Percentiles rank a stretch among this genome's conserved stretches.
Evolutionary conservation across 805 yeast species (phyloP).

Genomic region (Candida sithepensis): DNA sequence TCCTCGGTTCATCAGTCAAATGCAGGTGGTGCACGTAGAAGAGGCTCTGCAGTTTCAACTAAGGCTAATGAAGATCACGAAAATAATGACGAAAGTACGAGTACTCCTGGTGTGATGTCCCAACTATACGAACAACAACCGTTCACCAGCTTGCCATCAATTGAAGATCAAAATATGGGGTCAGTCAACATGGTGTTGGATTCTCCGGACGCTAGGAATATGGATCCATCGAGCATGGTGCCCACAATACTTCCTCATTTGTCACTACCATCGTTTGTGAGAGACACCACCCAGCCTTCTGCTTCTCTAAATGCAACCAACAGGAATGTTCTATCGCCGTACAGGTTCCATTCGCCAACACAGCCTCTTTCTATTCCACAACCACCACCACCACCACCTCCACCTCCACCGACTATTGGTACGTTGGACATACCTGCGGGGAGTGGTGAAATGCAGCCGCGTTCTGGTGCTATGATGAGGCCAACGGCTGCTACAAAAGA

Average conservation of each 20-base stretch:
- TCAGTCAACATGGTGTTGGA: background rate
- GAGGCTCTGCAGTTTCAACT: background rate
- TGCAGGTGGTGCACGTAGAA: background rate
- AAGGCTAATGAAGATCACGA: background rate
- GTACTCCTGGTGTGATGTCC: background rate
- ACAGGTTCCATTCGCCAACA: background rate
- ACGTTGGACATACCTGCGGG: no score
- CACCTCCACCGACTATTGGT: no score
- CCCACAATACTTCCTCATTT: background rate
- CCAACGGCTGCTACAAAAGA: no score
- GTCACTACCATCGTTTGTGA: background rate
- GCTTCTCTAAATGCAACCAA: no score
- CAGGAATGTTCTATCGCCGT: background rate
- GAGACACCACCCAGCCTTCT: background rate
- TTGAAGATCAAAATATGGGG: background rate
- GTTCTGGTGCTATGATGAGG: no score
- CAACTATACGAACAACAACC: background rate
- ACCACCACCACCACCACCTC: no score
- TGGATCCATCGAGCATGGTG: background rate
- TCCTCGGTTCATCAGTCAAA: background rate
- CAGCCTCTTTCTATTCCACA: no score
- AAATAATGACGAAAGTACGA: no score
- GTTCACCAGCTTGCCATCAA: background rate
- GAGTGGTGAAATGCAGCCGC: no score
- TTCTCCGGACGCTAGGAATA: background rate